Percentiles rank a stretch among this genome's conserved stretches.
These are phyloP conservation scores for Coemansia sp. DNA, from an alignment of 192 early-diverging fungal species.

Conservation along the genomic window DNA sequence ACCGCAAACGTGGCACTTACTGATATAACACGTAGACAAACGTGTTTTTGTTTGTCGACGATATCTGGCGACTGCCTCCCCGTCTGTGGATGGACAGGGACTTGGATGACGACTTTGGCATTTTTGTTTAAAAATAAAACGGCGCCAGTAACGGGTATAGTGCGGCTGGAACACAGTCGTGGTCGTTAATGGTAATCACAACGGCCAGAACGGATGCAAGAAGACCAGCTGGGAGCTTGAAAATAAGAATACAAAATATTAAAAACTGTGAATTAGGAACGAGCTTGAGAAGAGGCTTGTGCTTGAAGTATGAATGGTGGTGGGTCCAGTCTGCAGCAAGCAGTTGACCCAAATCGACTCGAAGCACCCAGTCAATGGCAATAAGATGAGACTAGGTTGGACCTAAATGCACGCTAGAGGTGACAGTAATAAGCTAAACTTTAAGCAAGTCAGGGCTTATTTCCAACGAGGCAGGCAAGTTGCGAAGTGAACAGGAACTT, in stretches of 20 bases:
- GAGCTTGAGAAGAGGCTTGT: neutral
- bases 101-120: constrained; percentile 10
- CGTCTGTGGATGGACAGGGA: neutral
- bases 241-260: neutral
- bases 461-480: neutral
- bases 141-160: neutral
- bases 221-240: neutral
- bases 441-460: neutral
- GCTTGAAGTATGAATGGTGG: neutral
- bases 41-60: constrained; percentile 16
- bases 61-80: constrained; percentile 5
- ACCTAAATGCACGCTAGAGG: neutral
- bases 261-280: constrained; percentile 6
- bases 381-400: neutral
- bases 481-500: neutral
- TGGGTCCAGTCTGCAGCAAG: neutral
- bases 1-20: constrained; percentile 8
- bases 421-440: neutral
- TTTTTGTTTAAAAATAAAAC: neutral
- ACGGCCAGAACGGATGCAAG: neutral
- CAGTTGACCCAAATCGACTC: neutral
- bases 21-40: constrained; percentile 27
- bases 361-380: neutral
- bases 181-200: neutral
- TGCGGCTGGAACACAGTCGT: neutral